phyloP scores from a whole-genome alignment of 805 yeast genomes.

The Wickerhamiella domercqiae region DNA sequence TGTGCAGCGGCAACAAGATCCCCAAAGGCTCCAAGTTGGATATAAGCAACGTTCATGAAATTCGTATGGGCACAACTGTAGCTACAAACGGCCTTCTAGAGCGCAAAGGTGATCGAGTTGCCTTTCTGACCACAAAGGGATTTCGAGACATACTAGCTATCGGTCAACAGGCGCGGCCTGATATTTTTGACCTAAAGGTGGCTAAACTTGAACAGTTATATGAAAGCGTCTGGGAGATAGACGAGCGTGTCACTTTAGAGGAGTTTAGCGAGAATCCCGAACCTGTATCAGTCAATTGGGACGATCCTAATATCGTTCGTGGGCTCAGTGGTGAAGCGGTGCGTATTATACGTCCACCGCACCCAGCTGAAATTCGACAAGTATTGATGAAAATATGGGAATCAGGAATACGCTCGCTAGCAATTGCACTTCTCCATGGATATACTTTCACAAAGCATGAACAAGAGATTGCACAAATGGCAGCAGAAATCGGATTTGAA shows the following conservation, averaged over 20 bases:
- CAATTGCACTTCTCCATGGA: conserved; percentile 57
- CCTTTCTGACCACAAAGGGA: conserved; percentile 75
- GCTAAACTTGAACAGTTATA: conserved; percentile 57
- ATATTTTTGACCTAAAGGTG: conserved; percentile 71
- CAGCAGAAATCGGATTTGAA: conserved; percentile 48
- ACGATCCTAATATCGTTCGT: conserved; percentile 27
- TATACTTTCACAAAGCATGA: conserved; percentile 66
- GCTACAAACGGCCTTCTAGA: conserved; percentile 92
- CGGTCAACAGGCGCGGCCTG: conserved; percentile 87
- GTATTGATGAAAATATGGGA: conserved; percentile 33
- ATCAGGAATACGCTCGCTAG: conserved; percentile 51
- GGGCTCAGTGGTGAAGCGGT: conserved; percentile 62
- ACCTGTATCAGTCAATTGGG: conserved; percentile 11
- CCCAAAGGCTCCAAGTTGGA: conserved; percentile 49
- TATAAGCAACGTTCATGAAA: conserved; percentile 36
- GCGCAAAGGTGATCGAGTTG: conserved; percentile 81
- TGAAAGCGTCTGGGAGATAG: conserved; percentile 64
- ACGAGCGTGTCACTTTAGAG: conserved; percentile 78
- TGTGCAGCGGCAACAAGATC: conserved; percentile 36
- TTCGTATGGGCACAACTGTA: conserved; percentile 87
- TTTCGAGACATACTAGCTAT: conserved; percentile 68
- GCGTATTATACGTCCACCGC: conserved; percentile 38
- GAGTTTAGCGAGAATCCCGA: conserved; percentile 64
- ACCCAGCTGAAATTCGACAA: conserved; percentile 29
- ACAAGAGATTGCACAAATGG: conserved; percentile 39